Conservation (phyloP, 2,329 filamentous ascomycete genomes). For the Verticillium nonalfalfae region DNA sequence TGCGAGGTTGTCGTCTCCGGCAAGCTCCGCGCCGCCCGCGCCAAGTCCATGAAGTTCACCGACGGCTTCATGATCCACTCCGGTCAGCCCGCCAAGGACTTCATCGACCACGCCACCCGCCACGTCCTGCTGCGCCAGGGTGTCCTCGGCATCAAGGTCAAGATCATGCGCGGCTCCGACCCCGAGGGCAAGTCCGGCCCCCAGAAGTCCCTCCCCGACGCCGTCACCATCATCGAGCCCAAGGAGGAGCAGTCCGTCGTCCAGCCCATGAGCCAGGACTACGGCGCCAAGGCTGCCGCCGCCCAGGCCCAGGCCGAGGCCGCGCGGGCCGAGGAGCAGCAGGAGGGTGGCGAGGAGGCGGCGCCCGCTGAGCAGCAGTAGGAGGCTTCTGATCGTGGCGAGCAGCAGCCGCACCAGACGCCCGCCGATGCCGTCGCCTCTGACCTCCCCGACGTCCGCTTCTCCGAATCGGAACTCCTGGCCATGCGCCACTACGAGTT, state of each 20-base stretch:
- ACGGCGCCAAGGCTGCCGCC: slow-evolving; percentile 81
- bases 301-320: slow-evolving; percentile 61
- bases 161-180: slow-evolving; percentile 99
- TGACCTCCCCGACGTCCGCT: slow-evolving; percentile 3
- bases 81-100: slow-evolving; percentile 98
- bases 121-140: slow-evolving; percentile 99
- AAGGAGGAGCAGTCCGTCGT: slow-evolving; percentile 98
- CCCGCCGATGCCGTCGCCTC: slow-evolving; percentile 3
- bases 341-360: slow-evolving; percentile 51
- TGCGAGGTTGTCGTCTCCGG: slow-evolving; percentile 99
- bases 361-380: slow-evolving; percentile 39
- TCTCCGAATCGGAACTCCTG: slow-evolving; percentile 4
- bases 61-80: slow-evolving; percentile 99
- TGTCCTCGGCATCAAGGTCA: slow-evolving; percentile 99
- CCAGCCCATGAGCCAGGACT: slow-evolving; percentile 96
- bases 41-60: slow-evolving; percentile 99
- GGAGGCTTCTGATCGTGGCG: slow-evolving; percentile 12
- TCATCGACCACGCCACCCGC: slow-evolving; percentile 97
- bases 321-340: slow-evolving; percentile 41
- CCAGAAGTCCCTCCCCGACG: slow-evolving; percentile 95
- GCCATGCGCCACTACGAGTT: background rate
- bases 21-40: slow-evolving; percentile 97
- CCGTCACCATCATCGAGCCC: slow-evolving; percentile 99
- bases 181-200: slow-evolving; percentile 98
- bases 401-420: slow-evolving; percentile 9